These are phyloP conservation scores for Hypoxylon sp. DNA, from an alignment of 2,329 filamentous ascomycete genomes.

Conservation along the genomic window DNA sequence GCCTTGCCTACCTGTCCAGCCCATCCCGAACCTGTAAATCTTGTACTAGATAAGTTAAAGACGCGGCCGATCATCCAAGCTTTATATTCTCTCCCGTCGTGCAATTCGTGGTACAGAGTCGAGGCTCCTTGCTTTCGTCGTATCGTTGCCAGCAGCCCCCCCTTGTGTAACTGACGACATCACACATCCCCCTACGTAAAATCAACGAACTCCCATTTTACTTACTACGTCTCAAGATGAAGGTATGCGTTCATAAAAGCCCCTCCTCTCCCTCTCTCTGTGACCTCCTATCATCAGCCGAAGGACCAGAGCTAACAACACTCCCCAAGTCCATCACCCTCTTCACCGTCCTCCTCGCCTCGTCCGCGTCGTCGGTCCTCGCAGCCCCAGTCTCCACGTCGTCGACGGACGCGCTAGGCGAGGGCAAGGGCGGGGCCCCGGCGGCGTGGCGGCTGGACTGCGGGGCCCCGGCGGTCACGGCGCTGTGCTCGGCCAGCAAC, in stretches of 20 bases:
- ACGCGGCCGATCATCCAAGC: slow-evolving; percentile 7
- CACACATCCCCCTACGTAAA: neutral
- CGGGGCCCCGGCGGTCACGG: slow-evolving; percentile 34
- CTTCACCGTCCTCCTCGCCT: slow-evolving; percentile 2
- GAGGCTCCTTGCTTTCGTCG: neutral
- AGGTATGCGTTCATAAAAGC: slow-evolving; percentile 6
- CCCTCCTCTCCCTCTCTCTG: neutral
- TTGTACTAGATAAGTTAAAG: slow-evolving; percentile 25
- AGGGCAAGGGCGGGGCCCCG: slow-evolving; percentile 6
- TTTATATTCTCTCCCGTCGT: neutral
- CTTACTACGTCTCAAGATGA: slow-evolving; percentile 13
- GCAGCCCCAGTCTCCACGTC: slow-evolving; percentile 18
- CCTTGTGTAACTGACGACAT: neutral
- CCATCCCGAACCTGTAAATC: slow-evolving; percentile 5
- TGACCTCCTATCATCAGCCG: neutral
- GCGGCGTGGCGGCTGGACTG: slow-evolving; percentile 36
- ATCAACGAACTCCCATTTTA: neutral
- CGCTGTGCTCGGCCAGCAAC: slow-evolving; percentile 35
- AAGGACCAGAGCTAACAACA: slow-evolving; percentile 1
- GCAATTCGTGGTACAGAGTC: neutral
- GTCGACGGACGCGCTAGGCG: neutral
- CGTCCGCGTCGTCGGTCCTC: slow-evolving; percentile 1
- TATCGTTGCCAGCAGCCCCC: neutral
- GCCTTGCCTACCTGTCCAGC: neutral
- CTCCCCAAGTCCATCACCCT: neutral